Percentiles rank a stretch among this genome's conserved stretches.
Conservation (phyloP, 495 filamentous ascomycete species). For the Parmelia sp. region DNA sequence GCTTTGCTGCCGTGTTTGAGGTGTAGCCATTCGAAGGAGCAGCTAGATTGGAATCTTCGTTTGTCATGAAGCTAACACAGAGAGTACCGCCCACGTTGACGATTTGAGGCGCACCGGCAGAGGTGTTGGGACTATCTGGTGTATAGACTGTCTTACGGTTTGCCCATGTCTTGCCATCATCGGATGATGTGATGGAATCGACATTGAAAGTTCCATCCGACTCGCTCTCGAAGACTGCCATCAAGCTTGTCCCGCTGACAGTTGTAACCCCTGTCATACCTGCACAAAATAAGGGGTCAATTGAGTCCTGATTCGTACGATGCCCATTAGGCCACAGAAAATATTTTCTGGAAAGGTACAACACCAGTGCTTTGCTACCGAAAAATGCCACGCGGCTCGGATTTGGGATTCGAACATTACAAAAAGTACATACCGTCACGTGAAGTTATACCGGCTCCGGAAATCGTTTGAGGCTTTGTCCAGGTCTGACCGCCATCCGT, state of each 20-base stretch:
- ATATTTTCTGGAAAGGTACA: not conserved
- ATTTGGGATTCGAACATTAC: not conserved
- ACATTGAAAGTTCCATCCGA: conserved; percentile 37
- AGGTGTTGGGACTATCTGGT: conserved; percentile 27
- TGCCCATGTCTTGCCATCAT: conserved; percentile 43
- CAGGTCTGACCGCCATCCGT: conserved; percentile 41
- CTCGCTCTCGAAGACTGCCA: conserved; percentile 46
- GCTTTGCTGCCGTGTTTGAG: conserved; percentile 26
- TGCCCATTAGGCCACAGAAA: not conserved
- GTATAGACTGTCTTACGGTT: conserved; percentile 36
- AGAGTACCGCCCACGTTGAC: conserved; percentile 43
- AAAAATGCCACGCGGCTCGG: not conserved
- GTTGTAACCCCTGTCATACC: conserved; percentile 42
- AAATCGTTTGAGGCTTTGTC: conserved; percentile 34
- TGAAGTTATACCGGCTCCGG: conserved; percentile 32
- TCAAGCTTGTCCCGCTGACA: conserved; percentile 34
- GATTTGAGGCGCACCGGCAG: conserved; percentile 48
- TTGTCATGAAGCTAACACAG: conserved; percentile 47
- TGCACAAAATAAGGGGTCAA: not conserved
- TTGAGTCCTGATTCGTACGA: not conserved
- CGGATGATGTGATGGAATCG: conserved; percentile 38
- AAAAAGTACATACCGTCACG: conserved; percentile 35
- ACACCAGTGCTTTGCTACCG: not conserved
- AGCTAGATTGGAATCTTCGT: conserved; percentile 36
- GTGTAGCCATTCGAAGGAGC: conserved; percentile 7